Evolutionary conservation across 2,329 filamentous ascomycete genomes (phyloP), one percentile per base, ranked within the genome.

Genomic region (Chaetothyriales sp.): DNA sequence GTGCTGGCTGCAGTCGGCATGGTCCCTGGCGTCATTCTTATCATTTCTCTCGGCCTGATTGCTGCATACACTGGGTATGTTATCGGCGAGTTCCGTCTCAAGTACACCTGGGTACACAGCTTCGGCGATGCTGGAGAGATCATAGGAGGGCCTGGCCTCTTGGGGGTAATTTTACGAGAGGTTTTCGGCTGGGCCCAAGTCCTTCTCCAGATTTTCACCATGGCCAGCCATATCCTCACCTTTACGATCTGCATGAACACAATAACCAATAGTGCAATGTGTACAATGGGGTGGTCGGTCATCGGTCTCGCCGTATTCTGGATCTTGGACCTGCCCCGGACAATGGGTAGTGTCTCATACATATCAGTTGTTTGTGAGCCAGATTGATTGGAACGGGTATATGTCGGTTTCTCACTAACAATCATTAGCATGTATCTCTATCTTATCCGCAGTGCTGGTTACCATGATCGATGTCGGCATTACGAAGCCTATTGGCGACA

Each of bases 181-280:
- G 57, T 86, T 29, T 69, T 85, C 45, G 81, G 80, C 20, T 66
- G 70, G 56, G 80, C 77, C 56, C 81, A 83, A 59, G 69, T 76
- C 8, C 66, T 86, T 18, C 79, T 85, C 65, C 70, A 86, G 43
- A 68, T 83, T 51, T 85, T 87, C 67, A 76, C 85, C 59, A 81
- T 83, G 66, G 81, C 77, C 33, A 83, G 81, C n/a, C 85, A 88
- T 66, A 72, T 84, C 49, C 69, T 86, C 55, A 85, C 82, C 0
- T 85, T 85, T 58, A 76, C 75, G 29, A 82, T 86, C 60, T 82
- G 82, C 58, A 77, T 86, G 66, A 81, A 81, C 59, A 79, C 74
- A 48, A 70, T 86, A 49, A 81, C 80, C 4, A 65, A 76, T 2
- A 74, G 83, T 56, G 77, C 73, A 0, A 73, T 76, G 0, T 86